Conservation (phyloP, 176 grass and related monocot genomes). For the Saccharum spontaneum region DNA sequence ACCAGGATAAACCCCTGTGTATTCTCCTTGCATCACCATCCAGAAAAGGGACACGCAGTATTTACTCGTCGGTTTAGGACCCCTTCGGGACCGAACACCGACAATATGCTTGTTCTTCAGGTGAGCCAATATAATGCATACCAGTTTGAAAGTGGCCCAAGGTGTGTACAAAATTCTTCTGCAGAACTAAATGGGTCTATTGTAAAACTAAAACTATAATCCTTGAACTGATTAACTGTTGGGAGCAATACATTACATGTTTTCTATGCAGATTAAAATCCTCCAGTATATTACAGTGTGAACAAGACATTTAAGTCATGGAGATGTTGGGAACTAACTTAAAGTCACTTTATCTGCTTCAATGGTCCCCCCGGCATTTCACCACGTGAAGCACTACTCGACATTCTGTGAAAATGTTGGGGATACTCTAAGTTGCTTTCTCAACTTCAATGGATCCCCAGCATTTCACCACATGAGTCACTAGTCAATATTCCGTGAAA, state of each 20-base stretch:
- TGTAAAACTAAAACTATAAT: slow-evolving; percentile 27
- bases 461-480: slow-evolving; percentile 6
- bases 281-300: slow-evolving; percentile 24
- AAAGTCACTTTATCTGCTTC: background rate
- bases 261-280: slow-evolving; percentile 20
- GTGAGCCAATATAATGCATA: slow-evolving; percentile 6
- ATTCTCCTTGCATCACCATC: no score
- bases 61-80: no score
- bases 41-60: no score
- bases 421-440: background rate
- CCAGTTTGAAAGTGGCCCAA: slow-evolving; percentile 2
- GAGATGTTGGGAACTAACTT: background rate
- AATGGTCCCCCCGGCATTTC: background rate
- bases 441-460: background rate
- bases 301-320: background rate
- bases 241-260: background rate
- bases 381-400: slow-evolving; percentile 41
- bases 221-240: slow-evolving; percentile 15
- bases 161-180: slow-evolving; percentile 32
- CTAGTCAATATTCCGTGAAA: slow-evolving; percentile 84
- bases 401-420: slow-evolving; percentile 43
- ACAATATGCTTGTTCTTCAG: background rate
- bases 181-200: slow-evolving; percentile 17
- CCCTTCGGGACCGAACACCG: no score
- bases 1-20: no score